Evolutionary conservation across 345 rosid genomes (phyloP).

Genomic region (Chamaenerion angustifolium): DNA sequence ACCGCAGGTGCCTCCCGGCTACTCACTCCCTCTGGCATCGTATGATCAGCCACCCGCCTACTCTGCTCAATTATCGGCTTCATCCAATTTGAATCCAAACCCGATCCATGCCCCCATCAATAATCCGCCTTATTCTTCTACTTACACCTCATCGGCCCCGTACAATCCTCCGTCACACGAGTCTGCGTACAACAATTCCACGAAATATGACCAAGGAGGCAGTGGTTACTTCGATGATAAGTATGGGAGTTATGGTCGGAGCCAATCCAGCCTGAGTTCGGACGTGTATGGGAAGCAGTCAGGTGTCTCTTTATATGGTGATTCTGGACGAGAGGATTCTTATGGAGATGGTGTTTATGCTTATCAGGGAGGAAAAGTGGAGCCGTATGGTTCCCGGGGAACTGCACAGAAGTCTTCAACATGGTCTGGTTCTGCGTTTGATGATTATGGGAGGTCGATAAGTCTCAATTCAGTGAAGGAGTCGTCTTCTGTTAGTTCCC

Average conservation of each 20-base stretch:
- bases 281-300: constrained; percentile 52
- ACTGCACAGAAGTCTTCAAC: constrained; percentile 70
- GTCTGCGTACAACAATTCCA: constrained; percentile 30
- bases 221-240: constrained; percentile 26
- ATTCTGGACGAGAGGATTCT: constrained; percentile 35
- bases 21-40: too few species aligned
- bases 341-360: constrained; percentile 83
- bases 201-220: constrained; percentile 37
- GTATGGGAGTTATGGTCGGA: constrained; percentile 12
- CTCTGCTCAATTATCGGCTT: background rate
- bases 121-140: constrained; percentile 28
- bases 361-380: constrained; percentile 69
- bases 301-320: constrained; percentile 27
- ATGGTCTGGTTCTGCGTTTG: constrained; percentile 33
- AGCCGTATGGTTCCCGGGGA: constrained; percentile 94
- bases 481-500: constrained; percentile 23
- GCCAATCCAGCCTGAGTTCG: constrained; percentile 33
- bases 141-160: constrained; percentile 33
- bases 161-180: constrained; percentile 27
- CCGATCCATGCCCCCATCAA: background rate
- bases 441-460: constrained; percentile 87
- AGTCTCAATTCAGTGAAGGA: constrained; percentile 47
- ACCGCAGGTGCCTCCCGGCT: constrained; percentile 8
- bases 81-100: constrained; percentile 6
- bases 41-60: background rate